phyloP scores from a whole-genome alignment of 768 basidiomycete species.

The Cystobasidium ongulense region DNA sequence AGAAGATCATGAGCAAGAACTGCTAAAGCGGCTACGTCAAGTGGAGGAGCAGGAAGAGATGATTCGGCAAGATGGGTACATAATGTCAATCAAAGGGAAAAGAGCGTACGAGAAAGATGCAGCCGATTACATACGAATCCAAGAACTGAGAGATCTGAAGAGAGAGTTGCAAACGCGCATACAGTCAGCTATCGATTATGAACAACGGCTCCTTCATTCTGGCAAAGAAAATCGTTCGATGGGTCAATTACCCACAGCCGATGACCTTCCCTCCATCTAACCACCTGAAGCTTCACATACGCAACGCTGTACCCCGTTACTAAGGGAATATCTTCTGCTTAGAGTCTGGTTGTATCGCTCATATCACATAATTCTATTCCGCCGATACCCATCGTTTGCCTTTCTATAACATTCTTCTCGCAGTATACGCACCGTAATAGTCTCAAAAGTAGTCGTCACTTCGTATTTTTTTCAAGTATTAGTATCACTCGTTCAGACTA shows the following conservation, averaged over 20 bases:
- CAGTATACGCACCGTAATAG: no score
- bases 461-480: no score
- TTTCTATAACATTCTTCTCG: no score
- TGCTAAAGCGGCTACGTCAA: constrained; percentile 1
- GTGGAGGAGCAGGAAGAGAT: constrained; percentile 3
- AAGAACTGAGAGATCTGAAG: not conserved
- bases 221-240: not conserved
- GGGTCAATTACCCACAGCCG: not conserved
- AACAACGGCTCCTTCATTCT: not conserved
- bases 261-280: not conserved
- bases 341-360: no score
- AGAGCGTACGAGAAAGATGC: not conserved
- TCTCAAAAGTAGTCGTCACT: no score
- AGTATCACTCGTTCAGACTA: no score
- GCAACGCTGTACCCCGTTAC: no score
- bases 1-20: constrained; percentile 27
- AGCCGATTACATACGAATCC: not conserved
- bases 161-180: not conserved
- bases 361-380: no score
- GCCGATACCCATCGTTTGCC: no score
- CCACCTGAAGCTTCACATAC: no score
- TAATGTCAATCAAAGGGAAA: not conserved
- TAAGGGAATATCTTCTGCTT: no score
- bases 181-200: not conserved
- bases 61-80: not conserved